Percentiles rank a stretch among this genome's conserved stretches.
Conservation (phyloP, 2,329 filamentous ascomycete genomes). For the Cladosporium sp. region DNA sequence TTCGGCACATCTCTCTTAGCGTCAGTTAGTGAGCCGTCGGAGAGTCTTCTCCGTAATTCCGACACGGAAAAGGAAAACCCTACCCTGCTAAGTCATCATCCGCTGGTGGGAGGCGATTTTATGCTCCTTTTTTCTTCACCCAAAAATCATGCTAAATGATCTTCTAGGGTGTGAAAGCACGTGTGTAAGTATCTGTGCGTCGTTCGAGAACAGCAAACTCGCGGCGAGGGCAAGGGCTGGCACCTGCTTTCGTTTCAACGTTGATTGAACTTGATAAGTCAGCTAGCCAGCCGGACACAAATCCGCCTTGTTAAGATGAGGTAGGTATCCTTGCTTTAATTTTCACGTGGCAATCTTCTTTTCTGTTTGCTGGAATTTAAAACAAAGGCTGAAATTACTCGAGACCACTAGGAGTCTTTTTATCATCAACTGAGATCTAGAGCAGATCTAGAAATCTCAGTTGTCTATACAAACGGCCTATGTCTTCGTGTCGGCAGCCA, state of each 20-base stretch:
- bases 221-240: too few relatives aligned
- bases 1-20: not conserved
- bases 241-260: too few relatives aligned
- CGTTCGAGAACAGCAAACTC: not conserved
- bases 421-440: too few relatives aligned
- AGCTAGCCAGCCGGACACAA: too few relatives aligned
- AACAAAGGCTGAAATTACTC: too few relatives aligned
- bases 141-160: not conserved
- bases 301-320: too few relatives aligned
- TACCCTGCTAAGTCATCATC: not conserved
- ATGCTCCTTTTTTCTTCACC: not conserved
- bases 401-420: too few relatives aligned
- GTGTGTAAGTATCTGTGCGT: not conserved
- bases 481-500: not conserved
- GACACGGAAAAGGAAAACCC: not conserved
- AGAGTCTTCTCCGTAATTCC: too few relatives aligned
- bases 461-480: not conserved
- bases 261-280: too few relatives aligned
- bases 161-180: not conserved
- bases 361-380: too few relatives aligned
- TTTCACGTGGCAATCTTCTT: too few relatives aligned
- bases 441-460: not conserved
- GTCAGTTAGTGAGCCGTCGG: not conserved
- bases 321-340: too few relatives aligned
- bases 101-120: not conserved